Evolutionary conservation across 495 filamentous ascomycete genomes (phyloP), one percentile per base, ranked within the genome.

Genomic region (Penicillium daleae): DNA sequence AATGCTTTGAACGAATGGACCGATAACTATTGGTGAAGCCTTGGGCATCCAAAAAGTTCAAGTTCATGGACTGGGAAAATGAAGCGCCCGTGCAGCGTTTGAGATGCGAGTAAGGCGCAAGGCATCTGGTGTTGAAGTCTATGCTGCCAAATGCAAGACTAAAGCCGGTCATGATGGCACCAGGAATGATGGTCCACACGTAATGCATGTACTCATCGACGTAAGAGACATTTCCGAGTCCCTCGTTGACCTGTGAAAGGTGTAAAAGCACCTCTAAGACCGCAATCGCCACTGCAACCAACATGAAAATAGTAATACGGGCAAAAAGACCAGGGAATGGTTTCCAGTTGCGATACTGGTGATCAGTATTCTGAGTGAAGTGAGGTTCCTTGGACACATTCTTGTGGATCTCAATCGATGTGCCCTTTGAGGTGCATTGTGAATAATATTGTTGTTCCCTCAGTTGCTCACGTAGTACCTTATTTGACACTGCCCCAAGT

Each of bases 101-200:
- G 13, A 66, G 52, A 10, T 31, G 52, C 0, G 57, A 52, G 13
- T 66, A 66, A 31, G 66, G 63, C 10, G 63, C 60, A 12, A 69
- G 53, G 24, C 53, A 61, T 27, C 60, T 46, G 29, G 51, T 59
- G 15, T 66, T 66, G 32, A 60, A 66, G 29, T 63, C 55, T 12
- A 69, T 48, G 15, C 46, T 61, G 3, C 22, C 39, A 17, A 63
- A 52, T 6, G 56, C 12, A 13, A 66, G 37, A 26, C 56, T 40
- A 13, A 64, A 52, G 2, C 33, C 19, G 0, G 56, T 19, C 66
- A 69, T 69, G 6, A 42, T 27, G 6, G 55, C 12, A 12, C 60
- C 60, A 33, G 66, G 60, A 15, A 69, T 24, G 3, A 64, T 46
- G 1, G 66, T 63, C 60, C 63, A 69, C 15, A 59, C 3, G 27